Evolutionary conservation across 2,329 filamentous ascomycete genomes (phyloP), one percentile per base, ranked within the genome.

Genomic region (Colletotrichum australisinense): DNA sequence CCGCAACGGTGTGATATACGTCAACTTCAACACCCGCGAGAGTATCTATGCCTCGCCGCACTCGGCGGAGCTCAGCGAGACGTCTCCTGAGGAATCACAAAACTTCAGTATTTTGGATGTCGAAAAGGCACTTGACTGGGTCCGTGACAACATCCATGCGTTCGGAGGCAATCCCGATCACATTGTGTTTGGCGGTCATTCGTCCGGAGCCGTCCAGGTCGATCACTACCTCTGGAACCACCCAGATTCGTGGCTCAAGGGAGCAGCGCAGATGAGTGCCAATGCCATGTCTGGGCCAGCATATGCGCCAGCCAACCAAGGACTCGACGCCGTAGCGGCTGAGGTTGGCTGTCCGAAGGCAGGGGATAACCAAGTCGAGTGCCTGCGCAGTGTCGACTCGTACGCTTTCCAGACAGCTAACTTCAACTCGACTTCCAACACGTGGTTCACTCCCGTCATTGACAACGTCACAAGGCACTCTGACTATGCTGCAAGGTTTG

Each of bases 81-180:
- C 78, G 66, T 78, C 80, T 53, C 80, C 79, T 58, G 81, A 38
- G 5, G 74, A 68, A 72, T 63, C 71, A 22, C 74, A 75, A 52
- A 75, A 75, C 80, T 78, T 83, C 79, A 79, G 78, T 63, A 78
- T 84, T 30, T 77, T 82, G 24, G 83, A 84, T 56, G 81, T 83
- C 72, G 78, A 83, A 32, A 81, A 81, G 22, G 79, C 82, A 16
- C 76, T 84, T n/a, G 79, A 83, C 28, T 84, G 83, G 83, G 76
- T 84, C 8, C 81, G 81, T 73, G 81, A 82, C 59, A 84, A 84
- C 72, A 83, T 84, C 70, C 77, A 57, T 8, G 85, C 83, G 42
- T 86, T 86, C 67, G 84, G 84, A 2, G 84, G 84, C 28, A 81
- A 86, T 73, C 83, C 84, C 4, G 79, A 85, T 46, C 84, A 84